Percentiles rank a stretch among this genome's conserved stretches.
phyloP scores from a whole-genome alignment of 257 asterid genomes.

The Salvia hispanica region DNA sequence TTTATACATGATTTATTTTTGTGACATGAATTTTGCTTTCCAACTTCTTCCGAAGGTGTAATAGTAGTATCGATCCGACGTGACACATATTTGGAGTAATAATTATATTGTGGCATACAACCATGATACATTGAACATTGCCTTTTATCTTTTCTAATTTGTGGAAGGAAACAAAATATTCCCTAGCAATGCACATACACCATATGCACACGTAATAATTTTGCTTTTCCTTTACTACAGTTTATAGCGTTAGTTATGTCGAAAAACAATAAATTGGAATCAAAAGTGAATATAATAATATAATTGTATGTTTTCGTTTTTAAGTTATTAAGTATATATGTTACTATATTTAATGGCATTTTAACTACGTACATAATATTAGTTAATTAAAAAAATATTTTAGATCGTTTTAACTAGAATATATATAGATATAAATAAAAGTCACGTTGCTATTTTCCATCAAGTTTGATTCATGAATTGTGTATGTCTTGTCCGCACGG shows the following conservation, averaged over 20 bases:
- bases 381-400: too few relatives aligned
- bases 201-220: not conserved
- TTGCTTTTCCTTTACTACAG: not conserved
- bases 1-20: not conserved
- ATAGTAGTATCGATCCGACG: not conserved
- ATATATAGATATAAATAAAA: too few relatives aligned
- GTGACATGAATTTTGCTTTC: not conserved
- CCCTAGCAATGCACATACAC: not conserved
- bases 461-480: too few relatives aligned
- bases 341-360: too few relatives aligned
- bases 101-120: not conserved
- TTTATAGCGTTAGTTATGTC: too few relatives aligned
- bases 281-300: not conserved
- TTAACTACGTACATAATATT: too few relatives aligned
- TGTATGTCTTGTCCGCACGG: too few relatives aligned
- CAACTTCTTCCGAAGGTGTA: not conserved
- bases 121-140: constrained; percentile 9
- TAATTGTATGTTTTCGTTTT: not conserved
- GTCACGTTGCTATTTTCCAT: too few relatives aligned
- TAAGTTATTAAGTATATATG: not conserved
- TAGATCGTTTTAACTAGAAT: too few relatives aligned
- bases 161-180: constrained; percentile 1
- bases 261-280: too few relatives aligned
- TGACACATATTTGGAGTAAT: not conserved
- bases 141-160: not conserved